phyloP scores from a whole-genome alignment of 208 protist genomes.

The Crithidia thermophila region DNA sequence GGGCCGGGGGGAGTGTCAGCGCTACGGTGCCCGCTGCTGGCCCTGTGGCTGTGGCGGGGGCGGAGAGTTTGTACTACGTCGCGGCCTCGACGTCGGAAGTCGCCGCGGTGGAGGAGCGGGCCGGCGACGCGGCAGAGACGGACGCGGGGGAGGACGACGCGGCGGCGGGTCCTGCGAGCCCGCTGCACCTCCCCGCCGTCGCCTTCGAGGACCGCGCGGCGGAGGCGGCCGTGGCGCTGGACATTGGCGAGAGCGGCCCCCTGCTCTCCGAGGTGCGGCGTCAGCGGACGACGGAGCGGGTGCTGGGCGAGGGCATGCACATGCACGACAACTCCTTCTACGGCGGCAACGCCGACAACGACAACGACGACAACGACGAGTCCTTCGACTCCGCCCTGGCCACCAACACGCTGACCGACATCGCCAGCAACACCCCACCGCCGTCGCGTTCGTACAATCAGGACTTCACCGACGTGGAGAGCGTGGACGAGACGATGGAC shows the following conservation, averaged over 20 bases:
- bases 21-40: no score
- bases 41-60: no score
- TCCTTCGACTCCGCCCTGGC: not conserved
- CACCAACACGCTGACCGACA: conserved; percentile 10
- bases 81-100: no score
- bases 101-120: not conserved
- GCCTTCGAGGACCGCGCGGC: conserved; percentile 20
- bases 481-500: not conserved
- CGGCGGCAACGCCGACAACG: not conserved
- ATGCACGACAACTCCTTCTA: conserved; percentile 10
- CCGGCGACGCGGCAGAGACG: not conserved
- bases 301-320: conserved; percentile 12
- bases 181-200: conserved; percentile 29
- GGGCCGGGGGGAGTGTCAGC: no score
- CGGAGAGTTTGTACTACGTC: no score
- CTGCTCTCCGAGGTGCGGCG: not conserved
- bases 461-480: conserved; percentile 1
- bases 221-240: conserved; percentile 16
- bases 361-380: not conserved
- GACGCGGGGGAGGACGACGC: not conserved
- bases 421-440: not conserved
- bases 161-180: conserved; percentile 6
- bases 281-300: not conserved
- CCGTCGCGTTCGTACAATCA: not conserved
- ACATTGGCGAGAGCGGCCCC: conserved; percentile 12